Conservation (phyloP, 2,329 filamentous ascomycete genomes). For the Ceratocystis destructans region DNA sequence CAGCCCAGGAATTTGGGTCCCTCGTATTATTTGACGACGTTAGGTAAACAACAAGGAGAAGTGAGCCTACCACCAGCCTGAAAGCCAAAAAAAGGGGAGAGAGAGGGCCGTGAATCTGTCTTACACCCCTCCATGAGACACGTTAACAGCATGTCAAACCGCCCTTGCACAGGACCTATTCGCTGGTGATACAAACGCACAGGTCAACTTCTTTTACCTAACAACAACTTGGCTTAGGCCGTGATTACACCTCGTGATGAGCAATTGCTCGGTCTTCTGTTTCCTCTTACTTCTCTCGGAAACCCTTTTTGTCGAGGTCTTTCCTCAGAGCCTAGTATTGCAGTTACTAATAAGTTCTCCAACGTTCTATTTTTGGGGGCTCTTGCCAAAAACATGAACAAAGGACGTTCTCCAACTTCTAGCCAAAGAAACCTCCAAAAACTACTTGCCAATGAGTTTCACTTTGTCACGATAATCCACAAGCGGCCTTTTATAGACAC, state of each 20-base stretch:
- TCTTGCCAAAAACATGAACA: slow-evolving; percentile 4
- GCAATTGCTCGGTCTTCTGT: not conserved
- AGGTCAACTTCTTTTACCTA: slow-evolving; percentile 6
- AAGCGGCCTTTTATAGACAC: not conserved
- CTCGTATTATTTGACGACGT: not conserved
- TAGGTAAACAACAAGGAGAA: not conserved
- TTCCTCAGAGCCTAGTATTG: not conserved
- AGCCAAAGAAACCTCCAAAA: not conserved
- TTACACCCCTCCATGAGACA: slow-evolving; percentile 1
- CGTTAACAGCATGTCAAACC: not conserved
- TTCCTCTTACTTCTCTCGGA: not conserved
- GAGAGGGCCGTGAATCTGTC: not conserved
- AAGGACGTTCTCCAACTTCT: not conserved
- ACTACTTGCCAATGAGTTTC: not conserved
- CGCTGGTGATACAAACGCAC: slow-evolving; percentile 7
- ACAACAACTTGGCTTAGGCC: not conserved
- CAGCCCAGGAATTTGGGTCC: not conserved
- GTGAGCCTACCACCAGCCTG: not conserved
- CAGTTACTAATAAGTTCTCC: not conserved
- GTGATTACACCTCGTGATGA: slow-evolving; percentile 4
- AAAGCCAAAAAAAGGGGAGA: not conserved
- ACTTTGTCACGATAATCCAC: slow-evolving; percentile 6
- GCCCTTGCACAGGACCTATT: not conserved
- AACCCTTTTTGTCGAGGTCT: not conserved
- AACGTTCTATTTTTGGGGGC: not conserved